Evolutionary conservation across 306 rosid genomes (phyloP).

Genomic region (Datisca glomerata): DNA sequence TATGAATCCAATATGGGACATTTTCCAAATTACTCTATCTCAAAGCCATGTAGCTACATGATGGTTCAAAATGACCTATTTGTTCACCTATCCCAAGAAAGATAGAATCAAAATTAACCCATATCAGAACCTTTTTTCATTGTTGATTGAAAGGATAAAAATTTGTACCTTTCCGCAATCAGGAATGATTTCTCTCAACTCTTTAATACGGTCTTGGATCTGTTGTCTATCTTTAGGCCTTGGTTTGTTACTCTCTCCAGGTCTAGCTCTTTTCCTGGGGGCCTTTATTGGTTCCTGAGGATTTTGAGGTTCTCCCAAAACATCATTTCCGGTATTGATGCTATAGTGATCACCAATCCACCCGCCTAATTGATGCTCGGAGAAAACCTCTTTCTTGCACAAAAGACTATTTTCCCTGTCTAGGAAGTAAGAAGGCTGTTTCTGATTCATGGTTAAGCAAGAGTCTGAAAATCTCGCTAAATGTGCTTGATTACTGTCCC

Average conservation of each 20-base stretch:
- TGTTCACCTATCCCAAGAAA: too few species aligned
- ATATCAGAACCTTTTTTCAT: too few species aligned
- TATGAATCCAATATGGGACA: too few species aligned
- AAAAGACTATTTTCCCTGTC: slow-evolving; percentile 18
- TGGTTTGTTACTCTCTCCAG: slow-evolving; percentile 67
- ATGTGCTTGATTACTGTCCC: slow-evolving; percentile 22
- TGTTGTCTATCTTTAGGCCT: slow-evolving; percentile 96
- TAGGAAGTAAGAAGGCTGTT: slow-evolving; percentile 19
- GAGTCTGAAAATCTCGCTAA: slow-evolving; percentile 15
- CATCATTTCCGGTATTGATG: slow-evolving; percentile 24
- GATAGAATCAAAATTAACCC: too few species aligned
- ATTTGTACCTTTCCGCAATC: slow-evolving; percentile 56
- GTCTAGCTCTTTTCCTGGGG: slow-evolving; percentile 55
- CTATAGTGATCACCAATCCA: slow-evolving; percentile 52
- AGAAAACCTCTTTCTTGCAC: slow-evolving; percentile 33
- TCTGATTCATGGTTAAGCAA: slow-evolving; percentile 17
- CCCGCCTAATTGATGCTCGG: slow-evolving; percentile 39
- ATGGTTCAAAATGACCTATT: too few species aligned
- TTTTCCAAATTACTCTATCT: too few species aligned
- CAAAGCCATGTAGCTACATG: too few species aligned
- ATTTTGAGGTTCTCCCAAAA: slow-evolving; percentile 23
- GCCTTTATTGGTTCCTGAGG: slow-evolving; percentile 39
- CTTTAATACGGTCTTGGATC: slow-evolving; percentile 85
- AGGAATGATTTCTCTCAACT: slow-evolving; percentile 79
- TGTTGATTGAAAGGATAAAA: slow-evolving; percentile 3